Evolutionary conservation across 768 basidiomycete genomes (phyloP), one percentile per base, ranked within the genome.

Genomic region (Termitomyces sp.): DNA sequence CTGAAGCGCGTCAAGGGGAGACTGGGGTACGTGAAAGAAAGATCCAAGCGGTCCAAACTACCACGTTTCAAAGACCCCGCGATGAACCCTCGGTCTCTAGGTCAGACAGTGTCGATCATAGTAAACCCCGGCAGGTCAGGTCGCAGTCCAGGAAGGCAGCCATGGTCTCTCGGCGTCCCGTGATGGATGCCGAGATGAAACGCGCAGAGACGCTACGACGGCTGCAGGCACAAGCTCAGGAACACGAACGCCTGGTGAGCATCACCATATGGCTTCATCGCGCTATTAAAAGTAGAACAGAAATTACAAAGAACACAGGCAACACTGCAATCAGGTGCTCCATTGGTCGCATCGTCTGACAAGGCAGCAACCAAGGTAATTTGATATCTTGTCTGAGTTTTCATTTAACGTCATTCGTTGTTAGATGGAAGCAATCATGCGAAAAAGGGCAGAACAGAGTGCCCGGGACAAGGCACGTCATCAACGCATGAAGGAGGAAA

Each of bases 391-490:
- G 33, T 12, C 26, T 17, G 23, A 44, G 23, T 46, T 48, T 23
- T 9, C 5, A 3, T 46, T 26, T 19, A 12, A 30, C 21, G 6
- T 41, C 19, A 30, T 41, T 23, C 43, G 26, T 35, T 54, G 4
- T n/a, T 58, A 67, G 69, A 44, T 62, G 45, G 68, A 66, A 50
- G 62, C 51, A 26, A 60, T 55, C 31, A 60, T 69, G 56, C 64
- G 62, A 12, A 62, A 64, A 40, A 63, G 71, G 49, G 72, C 72
- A 28, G 71, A 71, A 50, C 74, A 75, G 60, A 73, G 72, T 57
- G 70, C 70, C 21, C 64, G 73, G 50, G 73, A 73, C 62, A 73
- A 71, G 61, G 71, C 67, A 23, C 67, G 70, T 9, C 63, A 65
- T 46, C 65, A 64, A 33, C 62, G 58, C 50, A 45, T 63, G 59